Evolutionary conservation across 169 alveolate species (phyloP).

Genomic region (Cryptosporidium sp.): DNA sequence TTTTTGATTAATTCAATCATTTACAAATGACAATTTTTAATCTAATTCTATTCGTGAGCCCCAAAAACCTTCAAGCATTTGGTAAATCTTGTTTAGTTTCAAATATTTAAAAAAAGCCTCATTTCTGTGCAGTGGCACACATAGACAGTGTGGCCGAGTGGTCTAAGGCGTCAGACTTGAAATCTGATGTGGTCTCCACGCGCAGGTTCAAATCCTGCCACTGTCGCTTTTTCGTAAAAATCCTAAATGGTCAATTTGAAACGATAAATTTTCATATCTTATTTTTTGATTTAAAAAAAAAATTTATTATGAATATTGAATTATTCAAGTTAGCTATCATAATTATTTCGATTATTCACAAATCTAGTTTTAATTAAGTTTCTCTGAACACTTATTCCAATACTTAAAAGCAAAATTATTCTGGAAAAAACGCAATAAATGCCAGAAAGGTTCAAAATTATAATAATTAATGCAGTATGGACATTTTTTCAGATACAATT

Average conservation of each 20-base stretch:
- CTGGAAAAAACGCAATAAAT: not conserved
- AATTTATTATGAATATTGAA: not conserved
- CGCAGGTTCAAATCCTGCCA: conserved; percentile 78
- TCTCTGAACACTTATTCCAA: not conserved
- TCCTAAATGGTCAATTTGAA: not conserved
- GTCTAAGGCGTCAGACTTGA: conserved; percentile 78
- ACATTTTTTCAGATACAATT: not conserved
- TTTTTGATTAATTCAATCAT: not conserved
- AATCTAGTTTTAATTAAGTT: not conserved
- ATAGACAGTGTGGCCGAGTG: conserved; percentile 77
- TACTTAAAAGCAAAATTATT: not conserved
- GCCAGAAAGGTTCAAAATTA: not conserved
- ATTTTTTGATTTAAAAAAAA: not conserved
- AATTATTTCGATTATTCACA: not conserved
- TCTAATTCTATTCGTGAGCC: not conserved
- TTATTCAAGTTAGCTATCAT: not conserved
- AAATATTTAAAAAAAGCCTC: not conserved
- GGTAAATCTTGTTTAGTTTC: not conserved
- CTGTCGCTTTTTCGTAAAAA: conserved; percentile 33
- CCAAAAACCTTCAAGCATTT: not conserved
- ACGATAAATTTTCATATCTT: not conserved
- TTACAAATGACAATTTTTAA: too few species aligned
- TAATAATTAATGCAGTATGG: not conserved
- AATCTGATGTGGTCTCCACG: conserved; percentile 78
- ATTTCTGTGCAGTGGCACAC: not conserved